These are phyloP conservation scores for Trichodelitschia bisporula DNA, from an alignment of 495 filamentous ascomycete genomes.

Conservation along the genomic window DNA sequence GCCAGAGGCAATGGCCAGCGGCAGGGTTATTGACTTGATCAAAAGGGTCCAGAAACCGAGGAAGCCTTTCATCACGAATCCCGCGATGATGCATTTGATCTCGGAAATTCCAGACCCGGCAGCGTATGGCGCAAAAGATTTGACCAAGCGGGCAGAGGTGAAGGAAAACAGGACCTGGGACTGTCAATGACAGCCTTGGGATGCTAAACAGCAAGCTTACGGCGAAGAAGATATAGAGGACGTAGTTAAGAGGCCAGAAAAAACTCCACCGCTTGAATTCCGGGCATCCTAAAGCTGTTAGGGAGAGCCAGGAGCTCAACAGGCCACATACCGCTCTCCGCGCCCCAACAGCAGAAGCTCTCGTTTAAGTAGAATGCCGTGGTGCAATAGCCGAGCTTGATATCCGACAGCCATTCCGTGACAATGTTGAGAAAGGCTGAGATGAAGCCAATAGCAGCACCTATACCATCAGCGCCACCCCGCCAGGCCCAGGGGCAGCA, in stretches of 20 bases:
- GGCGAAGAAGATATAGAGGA: constrained; percentile 74
- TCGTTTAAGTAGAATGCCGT: constrained; percentile 96
- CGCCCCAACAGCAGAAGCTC: constrained; percentile 95
- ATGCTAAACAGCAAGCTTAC: constrained; percentile 21
- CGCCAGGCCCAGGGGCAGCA: too few relatives aligned
- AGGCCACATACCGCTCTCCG: constrained; percentile 44
- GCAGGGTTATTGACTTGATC: constrained; percentile 83
- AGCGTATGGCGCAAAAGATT: constrained; percentile 85
- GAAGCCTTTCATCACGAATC: constrained; percentile 99
- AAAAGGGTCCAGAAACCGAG: constrained; percentile 75
- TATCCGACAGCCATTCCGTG: constrained; percentile 90
- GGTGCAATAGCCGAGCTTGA: constrained; percentile 82
- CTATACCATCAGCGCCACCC: too few relatives aligned
- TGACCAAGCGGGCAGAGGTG: constrained; percentile 64
- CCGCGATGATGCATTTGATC: constrained; percentile 98
- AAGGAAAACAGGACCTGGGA: constrained; percentile 54
- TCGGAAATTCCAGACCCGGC: constrained; percentile 95
- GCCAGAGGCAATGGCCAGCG: constrained; percentile 82
- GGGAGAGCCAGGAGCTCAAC: constrained; percentile 1
- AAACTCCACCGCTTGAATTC: constrained; percentile 84
- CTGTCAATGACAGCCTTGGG: not conserved
- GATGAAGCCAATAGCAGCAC: constrained; percentile 76
- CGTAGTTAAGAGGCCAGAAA: constrained; percentile 54
- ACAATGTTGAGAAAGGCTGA: constrained; percentile 86
- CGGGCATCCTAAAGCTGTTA: constrained; percentile 36